Conservation (phyloP, 2,329 filamentous ascomycete species). For the Dothidotthia symphoricarpi region DNA sequence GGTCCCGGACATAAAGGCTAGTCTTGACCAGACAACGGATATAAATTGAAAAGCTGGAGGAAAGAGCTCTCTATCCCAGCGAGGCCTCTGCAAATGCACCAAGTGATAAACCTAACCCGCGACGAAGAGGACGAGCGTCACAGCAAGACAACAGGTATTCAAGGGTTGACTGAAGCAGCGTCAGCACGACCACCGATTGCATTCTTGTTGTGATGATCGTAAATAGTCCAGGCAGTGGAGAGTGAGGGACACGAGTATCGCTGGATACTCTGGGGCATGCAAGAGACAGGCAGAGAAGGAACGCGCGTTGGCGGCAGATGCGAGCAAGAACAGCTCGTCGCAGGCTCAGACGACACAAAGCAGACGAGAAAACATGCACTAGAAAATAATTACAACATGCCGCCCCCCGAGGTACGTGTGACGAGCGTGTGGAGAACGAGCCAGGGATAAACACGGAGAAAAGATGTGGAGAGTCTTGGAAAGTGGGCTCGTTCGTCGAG, state of each 20-base stretch:
- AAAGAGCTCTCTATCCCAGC: constrained; percentile 15
- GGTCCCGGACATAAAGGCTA: constrained; percentile 29
- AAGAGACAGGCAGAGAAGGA: neutral
- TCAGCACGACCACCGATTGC: constrained; percentile 28
- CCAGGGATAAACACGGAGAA: constrained; percentile 11
- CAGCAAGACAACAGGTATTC: constrained; percentile 18
- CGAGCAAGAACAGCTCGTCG: constrained; percentile 15
- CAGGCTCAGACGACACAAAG: constrained; percentile 12
- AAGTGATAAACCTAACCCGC: constrained; percentile 15
- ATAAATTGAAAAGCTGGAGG: neutral
- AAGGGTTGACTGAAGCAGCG: constrained; percentile 23
- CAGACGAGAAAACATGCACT: constrained; percentile 14
- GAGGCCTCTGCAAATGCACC: constrained; percentile 22
- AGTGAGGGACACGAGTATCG: constrained; percentile 1
- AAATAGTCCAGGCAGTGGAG: neutral
- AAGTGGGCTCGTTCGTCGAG: constrained; percentile 10
- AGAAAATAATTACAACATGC: constrained; percentile 13
- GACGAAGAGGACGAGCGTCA: constrained; percentile 20
- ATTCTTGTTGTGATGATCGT: constrained; percentile 13
- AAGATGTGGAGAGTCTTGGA: constrained; percentile 15
- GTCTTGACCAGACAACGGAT: constrained; percentile 1
- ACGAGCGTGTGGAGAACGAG: constrained; percentile 9
- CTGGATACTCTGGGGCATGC: neutral
- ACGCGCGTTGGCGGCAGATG: constrained; percentile 9
- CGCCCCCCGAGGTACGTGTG: constrained; percentile 3